phyloP scores from a whole-genome alignment of 495 filamentous ascomycete genomes.

The Penicillium subrubescens region DNA sequence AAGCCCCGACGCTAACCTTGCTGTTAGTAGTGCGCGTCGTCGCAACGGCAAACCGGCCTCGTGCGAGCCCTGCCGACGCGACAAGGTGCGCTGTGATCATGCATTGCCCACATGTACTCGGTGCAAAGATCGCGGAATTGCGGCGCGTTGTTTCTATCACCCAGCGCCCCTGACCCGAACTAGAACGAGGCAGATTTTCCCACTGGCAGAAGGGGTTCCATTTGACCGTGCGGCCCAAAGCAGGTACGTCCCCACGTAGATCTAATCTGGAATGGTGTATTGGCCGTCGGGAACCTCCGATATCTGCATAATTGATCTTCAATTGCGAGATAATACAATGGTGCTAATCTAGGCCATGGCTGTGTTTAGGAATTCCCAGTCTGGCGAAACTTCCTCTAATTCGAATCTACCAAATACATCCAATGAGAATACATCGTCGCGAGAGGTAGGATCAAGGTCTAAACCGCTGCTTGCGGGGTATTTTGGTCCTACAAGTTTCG shows the following conservation, averaged over 20 bases:
- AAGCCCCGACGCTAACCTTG: background rate
- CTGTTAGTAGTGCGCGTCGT: slow-evolving; percentile 27
- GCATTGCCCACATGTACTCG: slow-evolving; percentile 32
- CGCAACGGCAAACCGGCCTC: slow-evolving; percentile 50
- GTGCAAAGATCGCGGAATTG: slow-evolving; percentile 31
- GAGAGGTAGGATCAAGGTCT: background rate
- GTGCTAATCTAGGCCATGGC: background rate
- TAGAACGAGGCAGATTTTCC: slow-evolving; percentile 7
- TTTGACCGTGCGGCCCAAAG: background rate
- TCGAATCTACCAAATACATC: background rate
- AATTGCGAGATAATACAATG: background rate
- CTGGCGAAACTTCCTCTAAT: background rate
- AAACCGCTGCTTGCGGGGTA: slow-evolving; percentile 31
- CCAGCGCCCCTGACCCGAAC: slow-evolving; percentile 40
- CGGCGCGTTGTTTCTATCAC: slow-evolving; percentile 38
- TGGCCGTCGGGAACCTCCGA: background rate
- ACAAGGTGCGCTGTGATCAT: slow-evolving; percentile 52
- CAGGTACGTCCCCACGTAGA: background rate
- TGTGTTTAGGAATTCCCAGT: background rate
- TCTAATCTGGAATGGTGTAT: background rate
- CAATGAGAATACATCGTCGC: background rate
- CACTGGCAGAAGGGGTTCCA: slow-evolving; percentile 15
- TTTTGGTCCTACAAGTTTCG: slow-evolving; percentile 37
- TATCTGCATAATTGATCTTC: background rate
- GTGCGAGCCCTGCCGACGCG: slow-evolving; percentile 52